phyloP scores from a whole-genome alignment of 768 basidiomycete species.

The Pisolithus marmoratus region DNA sequence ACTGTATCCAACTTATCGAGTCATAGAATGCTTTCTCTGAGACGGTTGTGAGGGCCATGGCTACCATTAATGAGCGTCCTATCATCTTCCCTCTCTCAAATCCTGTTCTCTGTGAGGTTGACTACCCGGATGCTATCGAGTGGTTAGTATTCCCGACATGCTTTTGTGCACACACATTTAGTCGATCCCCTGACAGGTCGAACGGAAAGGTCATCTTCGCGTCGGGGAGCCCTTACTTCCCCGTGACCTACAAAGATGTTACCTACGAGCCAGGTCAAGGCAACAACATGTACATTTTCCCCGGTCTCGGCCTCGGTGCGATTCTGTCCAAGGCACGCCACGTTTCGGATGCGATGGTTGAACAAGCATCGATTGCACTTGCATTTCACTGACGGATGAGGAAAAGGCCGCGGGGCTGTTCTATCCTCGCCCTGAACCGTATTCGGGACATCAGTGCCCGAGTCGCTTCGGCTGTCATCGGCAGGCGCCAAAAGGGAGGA shows the following conservation, averaged over 20 bases:
- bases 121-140: conserved; percentile 53
- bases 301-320: conserved; percentile 55
- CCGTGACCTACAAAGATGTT: conserved; percentile 43
- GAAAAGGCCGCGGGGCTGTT: conserved; percentile 52
- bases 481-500: conserved; percentile 60
- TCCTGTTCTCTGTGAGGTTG: conserved; percentile 59
- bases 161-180: neutral
- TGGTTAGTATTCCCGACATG: conserved; percentile 32
- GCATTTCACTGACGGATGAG: conserved; percentile 48
- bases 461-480: conserved; percentile 61
- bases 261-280: conserved; percentile 64
- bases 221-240: conserved; percentile 64
- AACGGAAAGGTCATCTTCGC: conserved; percentile 66
- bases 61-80: conserved; percentile 57
- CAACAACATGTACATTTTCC: conserved; percentile 76
- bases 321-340: conserved; percentile 52
- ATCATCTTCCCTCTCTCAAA: conserved; percentile 82
- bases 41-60: conserved; percentile 59
- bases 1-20: neutral
- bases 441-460: conserved; percentile 61
- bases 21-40: conserved; percentile 53
- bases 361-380: conserved; percentile 58
- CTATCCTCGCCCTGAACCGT: conserved; percentile 62
- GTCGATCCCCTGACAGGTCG: conserved; percentile 39
- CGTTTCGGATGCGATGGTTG: conserved; percentile 66